phyloP scores from a whole-genome alignment of 768 basidiomycete species.

The Hygrocybe punicea region DNA sequence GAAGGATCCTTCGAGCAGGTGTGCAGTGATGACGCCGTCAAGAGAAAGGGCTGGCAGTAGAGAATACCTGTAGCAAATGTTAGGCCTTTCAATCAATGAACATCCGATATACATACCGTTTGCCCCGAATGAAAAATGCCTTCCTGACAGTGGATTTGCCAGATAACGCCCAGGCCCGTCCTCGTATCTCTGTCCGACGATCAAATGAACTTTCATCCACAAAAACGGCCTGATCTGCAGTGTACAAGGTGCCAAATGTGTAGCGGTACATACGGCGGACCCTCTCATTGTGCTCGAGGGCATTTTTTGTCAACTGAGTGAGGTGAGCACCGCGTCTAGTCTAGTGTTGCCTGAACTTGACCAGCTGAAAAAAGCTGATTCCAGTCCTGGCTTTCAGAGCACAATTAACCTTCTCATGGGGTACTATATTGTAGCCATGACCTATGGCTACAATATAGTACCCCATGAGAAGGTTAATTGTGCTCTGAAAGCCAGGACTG shows the following conservation, averaged over 20 bases:
- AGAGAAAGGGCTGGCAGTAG: slow-evolving; percentile 35
- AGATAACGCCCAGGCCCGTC: slow-evolving; percentile 26
- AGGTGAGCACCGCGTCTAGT: too few species aligned
- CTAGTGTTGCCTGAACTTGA: too few species aligned
- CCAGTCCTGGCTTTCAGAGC: too few species aligned
- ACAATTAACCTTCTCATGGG: too few species aligned
- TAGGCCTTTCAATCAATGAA: not conserved
- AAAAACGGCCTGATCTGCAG: slow-evolving; percentile 29
- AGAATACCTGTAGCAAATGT: slow-evolving; percentile 25
- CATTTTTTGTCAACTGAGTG: slow-evolving; percentile 10
- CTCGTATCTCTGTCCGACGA: slow-evolving; percentile 18
- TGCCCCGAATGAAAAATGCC: slow-evolving; percentile 28
- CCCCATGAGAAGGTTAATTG: too few species aligned
- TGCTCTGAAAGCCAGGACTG: too few species aligned
- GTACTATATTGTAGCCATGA: too few species aligned
- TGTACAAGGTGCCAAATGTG: slow-evolving; percentile 12
- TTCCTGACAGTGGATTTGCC: slow-evolving; percentile 18
- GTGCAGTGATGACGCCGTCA: slow-evolving; percentile 31
- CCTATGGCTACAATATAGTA: too few species aligned
- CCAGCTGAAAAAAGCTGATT: too few species aligned
- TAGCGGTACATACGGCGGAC: slow-evolving; percentile 9
- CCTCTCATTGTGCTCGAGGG: slow-evolving; percentile 14
- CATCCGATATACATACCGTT: slow-evolving; percentile 14
- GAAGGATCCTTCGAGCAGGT: slow-evolving; percentile 30
- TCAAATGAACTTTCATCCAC: slow-evolving; percentile 36